Evolutionary conservation across 352 stramenopile species (phyloP), one percentile per base, ranked within the genome.

Genomic region (Phytophthora niederhauseri): DNA sequence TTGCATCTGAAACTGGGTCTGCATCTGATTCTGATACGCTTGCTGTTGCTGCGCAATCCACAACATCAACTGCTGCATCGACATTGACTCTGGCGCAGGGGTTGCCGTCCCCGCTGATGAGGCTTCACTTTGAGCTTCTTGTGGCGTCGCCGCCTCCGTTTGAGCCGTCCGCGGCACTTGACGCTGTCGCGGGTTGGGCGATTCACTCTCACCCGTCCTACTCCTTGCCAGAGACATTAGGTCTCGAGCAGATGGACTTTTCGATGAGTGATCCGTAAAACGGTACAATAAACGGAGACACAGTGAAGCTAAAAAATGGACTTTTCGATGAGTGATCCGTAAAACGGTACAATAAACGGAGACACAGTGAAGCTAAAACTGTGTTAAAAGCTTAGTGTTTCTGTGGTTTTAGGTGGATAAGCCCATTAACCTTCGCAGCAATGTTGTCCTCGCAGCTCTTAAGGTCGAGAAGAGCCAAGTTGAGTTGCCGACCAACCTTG

Each of bases 1-100:
- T 30, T 49, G 53, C n/a, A 30, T 30, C 30, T 59, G 53, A 4
- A 59, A 20, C 34, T 59, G 53, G 19, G 31, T 59, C 17, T 59
- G 53, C 53, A 50, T 59, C 19, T 59, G 53, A 14, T n/a, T 20
- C 24, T 59, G 53, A 24, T 59, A 59, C 36, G 15, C 20, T 48
- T 59, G 53, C 22, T 59, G 53, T 19, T 59, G 53, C 19, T 59
- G 53, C 4, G 53, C 49, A 12, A 59, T 31, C 30, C 19, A 58
- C n/a, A 58, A 4, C 43, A 51, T 22, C n/a, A 51, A 26, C 19
- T 51, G 43, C n/a, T 51, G 43, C 43, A 26, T 51, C 7, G 43
- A 51, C 43, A 51, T 26, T 51, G 43, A 12, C 1, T 51, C 43
- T 14, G 43, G 43, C n/a, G 17, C 43, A 51, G n/a, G 9, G 19